A percentile compares a stretch with the other conserved stretches of the same genome.
Conservation (phyloP, 75 land plant species). For the Picea glauca region DNA sequence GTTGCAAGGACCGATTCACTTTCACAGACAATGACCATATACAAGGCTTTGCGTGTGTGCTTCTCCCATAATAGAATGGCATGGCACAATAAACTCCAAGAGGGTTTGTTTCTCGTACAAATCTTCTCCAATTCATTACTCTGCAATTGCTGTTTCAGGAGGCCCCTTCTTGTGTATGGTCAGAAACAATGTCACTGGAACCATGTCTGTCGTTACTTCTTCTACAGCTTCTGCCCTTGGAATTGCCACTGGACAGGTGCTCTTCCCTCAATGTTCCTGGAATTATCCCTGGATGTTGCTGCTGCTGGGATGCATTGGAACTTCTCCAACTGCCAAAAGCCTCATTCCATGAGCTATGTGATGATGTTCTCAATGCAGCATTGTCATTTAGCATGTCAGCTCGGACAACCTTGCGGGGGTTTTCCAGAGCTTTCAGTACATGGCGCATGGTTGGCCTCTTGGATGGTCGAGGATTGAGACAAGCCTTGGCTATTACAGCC, state of each 20-base stretch:
- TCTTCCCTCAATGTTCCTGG: slow-evolving; percentile 23
- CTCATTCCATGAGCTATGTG: slow-evolving; percentile 24
- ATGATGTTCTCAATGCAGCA: slow-evolving; percentile 11
- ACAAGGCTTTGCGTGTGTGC: neutral
- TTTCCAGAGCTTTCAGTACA: slow-evolving; percentile 22
- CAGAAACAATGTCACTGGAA: slow-evolving; percentile 7
- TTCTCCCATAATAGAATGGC: neutral
- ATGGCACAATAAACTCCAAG: neutral
- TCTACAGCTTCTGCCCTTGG: neutral
- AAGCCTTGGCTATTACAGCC: slow-evolving; percentile 29
- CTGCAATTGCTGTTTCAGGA: neutral
- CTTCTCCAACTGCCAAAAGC: slow-evolving; percentile 27
- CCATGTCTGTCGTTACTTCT: neutral
- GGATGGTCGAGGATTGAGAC: slow-evolving; percentile 14
- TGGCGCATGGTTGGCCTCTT: slow-evolving; percentile 27
- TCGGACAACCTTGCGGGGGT: slow-evolving; percentile 14
- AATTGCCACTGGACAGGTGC: neutral
- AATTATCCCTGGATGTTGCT: neutral
- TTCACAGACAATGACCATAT: neutral
- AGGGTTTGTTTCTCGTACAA: neutral
- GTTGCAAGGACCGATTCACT: no score
- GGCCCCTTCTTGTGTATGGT: neutral
- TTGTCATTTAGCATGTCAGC: slow-evolving; percentile 3
- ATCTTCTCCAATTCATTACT: neutral
- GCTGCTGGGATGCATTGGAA: slow-evolving; percentile 11